A percentile compares a stretch with the other conserved stretches of the same genome.
phyloP scores from a whole-genome alignment of 1,284 basidiomycete genomes.

The Anthracocystis walkeri region DNA sequence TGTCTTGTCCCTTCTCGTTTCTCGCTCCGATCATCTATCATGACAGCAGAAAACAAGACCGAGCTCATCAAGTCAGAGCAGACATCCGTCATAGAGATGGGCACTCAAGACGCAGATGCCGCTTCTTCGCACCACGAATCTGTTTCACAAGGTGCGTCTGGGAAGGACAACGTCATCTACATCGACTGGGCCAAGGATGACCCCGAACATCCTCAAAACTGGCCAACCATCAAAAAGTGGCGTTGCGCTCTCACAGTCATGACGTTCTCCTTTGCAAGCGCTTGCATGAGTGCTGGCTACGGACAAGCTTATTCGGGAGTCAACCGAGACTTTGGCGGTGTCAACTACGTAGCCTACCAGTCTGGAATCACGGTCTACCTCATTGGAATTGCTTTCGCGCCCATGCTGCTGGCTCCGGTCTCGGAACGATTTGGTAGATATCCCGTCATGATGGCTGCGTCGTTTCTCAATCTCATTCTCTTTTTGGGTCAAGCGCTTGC shows the following conservation, averaged over 20 bases:
- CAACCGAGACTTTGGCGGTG: slow-evolving; percentile 17
- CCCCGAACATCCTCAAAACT: slow-evolving; percentile 44
- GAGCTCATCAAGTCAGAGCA: slow-evolving; percentile 3
- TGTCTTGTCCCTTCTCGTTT: no score
- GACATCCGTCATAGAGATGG: slow-evolving; percentile 1
- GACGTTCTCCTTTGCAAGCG: slow-evolving; percentile 37
- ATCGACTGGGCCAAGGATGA: slow-evolving; percentile 41
- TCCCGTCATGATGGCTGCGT: slow-evolving; percentile 26
- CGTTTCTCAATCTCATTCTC: slow-evolving; percentile 38
- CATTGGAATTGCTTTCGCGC: slow-evolving; percentile 41
- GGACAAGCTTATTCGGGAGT: slow-evolving; percentile 10
- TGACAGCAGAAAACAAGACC: neutral
- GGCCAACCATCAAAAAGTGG: slow-evolving; percentile 25
- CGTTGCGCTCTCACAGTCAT: slow-evolving; percentile 21
- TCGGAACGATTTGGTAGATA: slow-evolving; percentile 37
- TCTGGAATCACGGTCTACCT: slow-evolving; percentile 34
- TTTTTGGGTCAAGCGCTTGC: slow-evolving; percentile 58
- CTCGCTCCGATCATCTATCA: neutral
- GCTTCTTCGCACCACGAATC: slow-evolving; percentile 1
- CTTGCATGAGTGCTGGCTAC: slow-evolving; percentile 41
- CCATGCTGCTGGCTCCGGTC: slow-evolving; percentile 48
- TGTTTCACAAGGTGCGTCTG: neutral
- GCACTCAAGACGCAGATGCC: neutral
- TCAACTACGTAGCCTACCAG: slow-evolving; percentile 20
- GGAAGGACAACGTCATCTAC: slow-evolving; percentile 18